Evolutionary conservation across 2,329 filamentous ascomycete genomes (phyloP).

Genomic region (Epichloe uncinata): DNA sequence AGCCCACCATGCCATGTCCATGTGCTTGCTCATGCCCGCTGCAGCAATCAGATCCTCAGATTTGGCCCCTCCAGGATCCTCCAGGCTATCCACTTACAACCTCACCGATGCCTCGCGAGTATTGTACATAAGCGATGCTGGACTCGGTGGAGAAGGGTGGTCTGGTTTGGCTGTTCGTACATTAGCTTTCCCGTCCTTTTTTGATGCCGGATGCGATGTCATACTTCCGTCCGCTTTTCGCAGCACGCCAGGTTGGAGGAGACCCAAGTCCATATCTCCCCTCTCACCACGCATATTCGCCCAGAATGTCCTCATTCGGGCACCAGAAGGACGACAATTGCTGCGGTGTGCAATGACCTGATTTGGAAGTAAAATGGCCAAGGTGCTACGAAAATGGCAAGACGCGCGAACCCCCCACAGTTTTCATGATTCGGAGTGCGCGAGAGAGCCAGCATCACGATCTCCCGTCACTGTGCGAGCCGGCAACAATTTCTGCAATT

Average conservation of each 20-base stretch:
- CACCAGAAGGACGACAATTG: background rate
- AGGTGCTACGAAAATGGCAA: background rate
- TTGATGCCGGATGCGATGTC: slow-evolving; percentile 11
- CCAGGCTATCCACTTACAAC: slow-evolving; percentile 1
- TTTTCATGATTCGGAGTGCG: background rate
- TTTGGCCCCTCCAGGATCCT: background rate
- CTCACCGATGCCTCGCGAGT: background rate
- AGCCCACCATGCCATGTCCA: background rate
- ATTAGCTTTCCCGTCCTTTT: slow-evolving; percentile 21
- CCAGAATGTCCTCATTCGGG: too few species aligned
- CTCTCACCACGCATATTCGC: background rate
- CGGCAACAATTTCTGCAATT: background rate
- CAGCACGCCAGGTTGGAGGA: slow-evolving; percentile 3
- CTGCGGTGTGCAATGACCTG: background rate
- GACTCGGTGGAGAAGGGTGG: slow-evolving; percentile 12
- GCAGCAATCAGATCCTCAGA: slow-evolving; percentile 4
- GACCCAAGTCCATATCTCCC: background rate
- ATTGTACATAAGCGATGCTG: slow-evolving; percentile 12
- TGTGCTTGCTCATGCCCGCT: background rate
- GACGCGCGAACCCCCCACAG: background rate
- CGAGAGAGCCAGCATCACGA: background rate
- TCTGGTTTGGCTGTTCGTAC: slow-evolving; percentile 16
- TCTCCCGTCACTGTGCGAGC: background rate
- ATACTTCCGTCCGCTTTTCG: slow-evolving; percentile 10
- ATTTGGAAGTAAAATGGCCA: background rate